Base-by-base conservation (phyloP, 768 basidiomycete genomes). In the Rhodotorula babjevae region DNA sequence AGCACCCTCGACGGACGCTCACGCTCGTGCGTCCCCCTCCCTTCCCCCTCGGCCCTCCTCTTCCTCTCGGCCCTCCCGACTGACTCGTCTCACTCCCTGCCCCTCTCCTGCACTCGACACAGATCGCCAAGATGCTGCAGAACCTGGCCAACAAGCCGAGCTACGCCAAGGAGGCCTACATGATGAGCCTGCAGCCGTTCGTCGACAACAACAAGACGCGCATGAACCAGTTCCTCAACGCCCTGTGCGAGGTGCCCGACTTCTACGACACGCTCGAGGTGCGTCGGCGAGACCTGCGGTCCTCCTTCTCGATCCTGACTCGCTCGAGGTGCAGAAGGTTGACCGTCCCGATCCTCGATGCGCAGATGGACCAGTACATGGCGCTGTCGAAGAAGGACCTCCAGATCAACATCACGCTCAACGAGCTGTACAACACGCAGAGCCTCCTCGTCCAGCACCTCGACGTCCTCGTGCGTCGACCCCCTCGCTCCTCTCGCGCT, bases 71-170 rank as follows among this genome's bases (percentile, higher is more conserved):
- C 14, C 55, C 29, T 15, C 33, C 21, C 33, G 18, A 36, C 9
- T 18, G 25, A 21, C 21, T 27, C 5, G 12, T 53, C 56, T 36
- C 18, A 25, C 47, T 14, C 15, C 0, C n/a, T n/a, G 47, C 3
- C 52, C 52, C 11, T 23, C 2, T n/a, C n/a, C n/a, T n/a, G 53
- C n/a, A 12, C 8, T 11, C 18, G 10, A 16, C 15, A 12, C 77
- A 96, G 93, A 98, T 99, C 78, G 96, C 96, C 61, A 99, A 99
- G 84, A 98, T 99, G 96, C 84, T 99, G 67, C 96, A 99, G 82
- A 99, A 99, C 82, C 85, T 99, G 63, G 96, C 96, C 11, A 99
- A 99, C 83, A 98, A 98, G 82, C 96, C 96, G 2, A 93, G 90
- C 8, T 98, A 98, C 78, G 87, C 94, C 25, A 99, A 99, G 80